Conservation (phyloP, 78 protist genomes). For the Mastigamoeba balamuthi region DNA sequence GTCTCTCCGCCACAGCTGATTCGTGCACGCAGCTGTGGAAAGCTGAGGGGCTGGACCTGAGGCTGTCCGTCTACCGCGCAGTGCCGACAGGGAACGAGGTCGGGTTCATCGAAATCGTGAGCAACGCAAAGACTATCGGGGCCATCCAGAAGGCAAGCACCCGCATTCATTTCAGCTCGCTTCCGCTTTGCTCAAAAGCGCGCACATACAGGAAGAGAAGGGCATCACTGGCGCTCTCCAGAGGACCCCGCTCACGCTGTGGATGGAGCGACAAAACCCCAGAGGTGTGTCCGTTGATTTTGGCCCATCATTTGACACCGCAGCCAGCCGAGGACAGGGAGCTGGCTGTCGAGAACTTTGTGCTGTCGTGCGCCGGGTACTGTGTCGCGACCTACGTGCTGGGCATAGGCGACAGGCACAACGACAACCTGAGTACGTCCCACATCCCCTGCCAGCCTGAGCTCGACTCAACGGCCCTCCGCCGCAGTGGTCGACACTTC, state of each 20-base stretch:
- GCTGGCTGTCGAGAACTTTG: constrained; percentile 15
- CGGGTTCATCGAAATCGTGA: constrained; percentile 82
- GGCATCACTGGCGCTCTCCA: constrained; percentile 52
- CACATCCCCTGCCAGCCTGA: constrained; percentile 43
- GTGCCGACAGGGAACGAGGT: constrained; percentile 66
- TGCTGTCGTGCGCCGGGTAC: constrained; percentile 50
- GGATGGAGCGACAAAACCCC: no score
- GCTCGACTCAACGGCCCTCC: constrained; percentile 37
- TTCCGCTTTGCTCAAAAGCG: no score
- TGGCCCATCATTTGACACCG: no score
- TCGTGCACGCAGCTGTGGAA: constrained; percentile 43
- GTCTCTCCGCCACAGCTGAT: no score
- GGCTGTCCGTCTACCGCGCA: constrained; percentile 50
- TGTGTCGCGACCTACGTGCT: constrained; percentile 83
- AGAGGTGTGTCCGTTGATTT: no score
- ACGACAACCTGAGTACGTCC: constrained; percentile 72
- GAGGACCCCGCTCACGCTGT: background rate
- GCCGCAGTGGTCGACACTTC: constrained; percentile 30
- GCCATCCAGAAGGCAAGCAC: no score
- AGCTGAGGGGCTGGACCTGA: constrained; percentile 55
- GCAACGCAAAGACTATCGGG: constrained; percentile 68
- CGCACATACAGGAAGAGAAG: constrained; percentile 12
- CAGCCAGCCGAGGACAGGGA: background rate
- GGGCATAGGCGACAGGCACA: constrained; percentile 88
- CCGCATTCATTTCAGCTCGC: no score